Percentiles rank a stretch among this genome's conserved stretches.
Evolutionary conservation across 129 eudicot genomes (phyloP).

Genomic region (Solidago caesia): DNA sequence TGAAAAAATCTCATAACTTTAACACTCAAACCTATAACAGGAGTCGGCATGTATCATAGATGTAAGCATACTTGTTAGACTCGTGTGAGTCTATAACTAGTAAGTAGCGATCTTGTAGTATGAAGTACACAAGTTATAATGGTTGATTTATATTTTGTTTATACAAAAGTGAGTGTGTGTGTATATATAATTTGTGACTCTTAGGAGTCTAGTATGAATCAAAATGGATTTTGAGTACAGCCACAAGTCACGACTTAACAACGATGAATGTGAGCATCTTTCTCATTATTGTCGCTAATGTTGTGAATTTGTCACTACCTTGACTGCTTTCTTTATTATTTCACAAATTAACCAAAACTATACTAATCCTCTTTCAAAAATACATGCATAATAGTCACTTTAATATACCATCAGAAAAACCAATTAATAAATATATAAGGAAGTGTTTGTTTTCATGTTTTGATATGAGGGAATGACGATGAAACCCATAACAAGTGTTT

Average conservation of each 20-base stretch:
- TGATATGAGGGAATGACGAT: no score
- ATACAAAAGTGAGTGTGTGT: no score
- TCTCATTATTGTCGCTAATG: not conserved
- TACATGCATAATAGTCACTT: slow-evolving; percentile 11
- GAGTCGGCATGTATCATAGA: slow-evolving; percentile 2
- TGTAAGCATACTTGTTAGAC: not conserved
- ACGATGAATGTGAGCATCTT: not conserved
- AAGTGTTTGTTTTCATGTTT: no score
- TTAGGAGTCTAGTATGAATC: no score
- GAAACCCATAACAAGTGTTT: not conserved
- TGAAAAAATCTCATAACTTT: slow-evolving; percentile 8
- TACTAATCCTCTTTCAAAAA: not conserved
- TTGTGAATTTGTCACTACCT: not conserved
- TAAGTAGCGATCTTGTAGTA: no score
- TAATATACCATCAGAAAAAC: not conserved
- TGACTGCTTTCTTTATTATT: not conserved
- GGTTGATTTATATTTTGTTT: no score
- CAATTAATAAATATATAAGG: not conserved
- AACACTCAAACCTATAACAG: not conserved
- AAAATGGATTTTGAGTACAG: no score
- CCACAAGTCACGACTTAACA: no score
- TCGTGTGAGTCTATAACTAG: no score
- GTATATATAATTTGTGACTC: no score
- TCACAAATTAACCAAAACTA: slow-evolving; percentile 6
- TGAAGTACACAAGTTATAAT: no score